Evolutionary conservation across 352 stramenopile species (phyloP), one percentile per base, ranked within the genome.

Genomic region (Halophytophthora polymorphica): DNA sequence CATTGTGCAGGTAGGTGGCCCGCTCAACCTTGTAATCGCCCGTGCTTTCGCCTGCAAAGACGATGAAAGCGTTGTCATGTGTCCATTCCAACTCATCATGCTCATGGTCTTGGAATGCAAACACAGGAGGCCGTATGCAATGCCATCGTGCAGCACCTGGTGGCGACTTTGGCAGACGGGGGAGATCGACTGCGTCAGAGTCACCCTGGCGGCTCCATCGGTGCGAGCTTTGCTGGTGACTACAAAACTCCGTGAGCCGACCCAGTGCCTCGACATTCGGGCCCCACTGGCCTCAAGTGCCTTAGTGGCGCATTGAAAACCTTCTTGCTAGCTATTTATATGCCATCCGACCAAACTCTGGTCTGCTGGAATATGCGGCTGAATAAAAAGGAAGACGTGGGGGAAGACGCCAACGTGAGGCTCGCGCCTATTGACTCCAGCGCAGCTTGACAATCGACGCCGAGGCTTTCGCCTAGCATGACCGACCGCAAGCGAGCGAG

Each of bases 181-280:
- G 35, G 50, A 11, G 18, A 54, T 2, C 45, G 53, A 6, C 83
- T 93, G 38, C 63, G 54, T 38, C 45, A 58, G 13, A 93, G 83
- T 28, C 83, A 93, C 38, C 83, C 83, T 21, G 81, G 73, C 2
- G 83, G 83, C n/a, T 58, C 77, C 15, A 89, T 93, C 36, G 83
- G 83, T 22, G 56, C 47, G 28, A 61, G 61, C 29, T 56, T 66
- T 56, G 52, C 33, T 34, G 13, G 15, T n/a, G 15, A 38, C 11
- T 6, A n/a, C 15, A 17, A 38, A 17, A n/a, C 11, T 38, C 15
- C 5, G 15, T 17, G 11, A 17, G 33, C 6, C 6, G 6, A 38
- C 33, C n/a, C 33, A 17, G 13, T 10, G 33, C 13, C 13, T n/a
- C 33, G 33, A 38, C 33, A 17, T 14, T 57, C 15, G 2, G 29